Evolutionary conservation across 2,329 filamentous ascomycete species (phyloP), one percentile per base, ranked within the genome.

Genomic region (Xylaria sp.): DNA sequence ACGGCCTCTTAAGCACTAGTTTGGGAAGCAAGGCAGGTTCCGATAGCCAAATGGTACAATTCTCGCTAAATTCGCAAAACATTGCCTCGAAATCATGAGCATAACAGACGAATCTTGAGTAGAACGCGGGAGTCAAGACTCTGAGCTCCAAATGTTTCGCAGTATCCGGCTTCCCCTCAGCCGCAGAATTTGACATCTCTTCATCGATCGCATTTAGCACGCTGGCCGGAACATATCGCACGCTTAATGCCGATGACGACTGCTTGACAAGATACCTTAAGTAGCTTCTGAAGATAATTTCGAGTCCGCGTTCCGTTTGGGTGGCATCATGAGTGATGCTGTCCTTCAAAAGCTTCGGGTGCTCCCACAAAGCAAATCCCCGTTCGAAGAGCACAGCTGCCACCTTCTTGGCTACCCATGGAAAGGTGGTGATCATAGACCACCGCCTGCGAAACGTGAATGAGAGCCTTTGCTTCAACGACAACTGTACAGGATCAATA

Each of bases 331-430:
- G 83, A 1, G 84, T 83, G 8, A 90, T 82, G 68, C 84, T 90
- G 2, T 83, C 81, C 30, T 82, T 82, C 6, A 86, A 79, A 0
- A 90, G 88, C 74, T 92, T 89, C 0, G 89, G 90, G 20, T 87
- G 82, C 71, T 85, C 88, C 85, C 89, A 91, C 48, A 92, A 87
- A 66, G 89, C 85, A 32, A 93, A 81, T 41, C 83, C 84, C 39
- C 82, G 82, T 30, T 77, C 76, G 76, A 89, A 87, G 76, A 87
- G 89, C 5, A 93, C 81, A 15, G 77, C 80, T 2, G 76, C 81
- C 1, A 89, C 90, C 78, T 93, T 85, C 63, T 83, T 85, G 23
- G 89, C 76, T 55, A 92, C 92, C 30, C 90, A 83, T 90, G 89
- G 70, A 90, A 88, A 90, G 92, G 28, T 86, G 80, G 32, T 12